phyloP scores from a whole-genome alignment of 2,329 filamentous ascomycete species.

The Diaporthe sp. region DNA sequence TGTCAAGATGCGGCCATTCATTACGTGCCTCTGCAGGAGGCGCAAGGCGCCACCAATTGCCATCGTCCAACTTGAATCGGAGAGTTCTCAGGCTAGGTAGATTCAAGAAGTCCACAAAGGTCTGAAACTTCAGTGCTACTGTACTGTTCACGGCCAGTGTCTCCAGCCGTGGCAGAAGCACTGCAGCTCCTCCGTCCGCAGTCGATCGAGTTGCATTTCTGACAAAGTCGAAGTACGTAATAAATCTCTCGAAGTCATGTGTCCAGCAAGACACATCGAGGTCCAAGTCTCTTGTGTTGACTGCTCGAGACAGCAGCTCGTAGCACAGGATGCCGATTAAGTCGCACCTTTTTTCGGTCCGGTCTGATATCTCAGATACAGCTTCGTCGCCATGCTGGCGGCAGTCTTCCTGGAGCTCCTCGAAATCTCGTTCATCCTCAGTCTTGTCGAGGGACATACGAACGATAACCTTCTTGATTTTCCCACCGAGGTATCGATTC shows the following conservation, averaged over 20 bases:
- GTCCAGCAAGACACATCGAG: neutral
- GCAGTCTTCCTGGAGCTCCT: neutral
- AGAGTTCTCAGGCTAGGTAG: neutral
- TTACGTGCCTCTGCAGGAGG: no score
- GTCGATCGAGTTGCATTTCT: neutral
- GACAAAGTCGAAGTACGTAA: neutral
- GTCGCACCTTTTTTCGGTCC: neutral
- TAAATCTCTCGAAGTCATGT: fast-evolving
- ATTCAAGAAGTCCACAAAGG: neutral
- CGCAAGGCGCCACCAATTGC: neutral
- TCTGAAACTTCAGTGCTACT: no score
- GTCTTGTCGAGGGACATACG: neutral
- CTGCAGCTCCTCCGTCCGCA: neutral
- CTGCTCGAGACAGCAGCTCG: neutral
- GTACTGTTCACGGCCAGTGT: no score
- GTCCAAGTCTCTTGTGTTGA: neutral
- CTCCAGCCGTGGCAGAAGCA: neutral
- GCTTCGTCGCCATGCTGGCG: neutral
- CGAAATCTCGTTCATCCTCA: no score
- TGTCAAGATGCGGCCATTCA: neutral
- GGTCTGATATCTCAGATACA: fast-evolving
- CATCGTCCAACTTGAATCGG: fast-evolving
- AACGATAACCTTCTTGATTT: neutral
- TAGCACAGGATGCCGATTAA: neutral
- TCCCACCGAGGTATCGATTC: neutral